Percentiles rank a stretch among this genome's conserved stretches.
These are phyloP conservation scores for Gypsophila paniculata DNA, from an alignment of 179 eudicot species.

Conservation along the genomic window DNA sequence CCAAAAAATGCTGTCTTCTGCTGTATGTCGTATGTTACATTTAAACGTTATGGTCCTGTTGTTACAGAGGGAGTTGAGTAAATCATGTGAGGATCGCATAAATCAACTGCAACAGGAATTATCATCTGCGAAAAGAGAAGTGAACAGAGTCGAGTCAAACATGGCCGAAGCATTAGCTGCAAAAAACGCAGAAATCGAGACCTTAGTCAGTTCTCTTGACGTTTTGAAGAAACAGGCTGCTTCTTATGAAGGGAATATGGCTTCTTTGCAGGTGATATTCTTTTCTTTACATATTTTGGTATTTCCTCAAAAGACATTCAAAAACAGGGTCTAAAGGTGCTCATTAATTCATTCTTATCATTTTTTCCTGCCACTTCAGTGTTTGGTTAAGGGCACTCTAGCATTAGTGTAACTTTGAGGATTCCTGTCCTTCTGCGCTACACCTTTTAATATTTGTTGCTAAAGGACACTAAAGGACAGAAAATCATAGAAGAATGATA, in stretches of 20 bases:
- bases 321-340: not conserved
- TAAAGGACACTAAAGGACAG: too few species aligned
- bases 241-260: conserved; percentile 84
- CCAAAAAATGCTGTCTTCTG: not conserved
- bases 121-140: conserved; percentile 65
- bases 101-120: conserved; percentile 74
- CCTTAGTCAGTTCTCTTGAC: conserved; percentile 74
- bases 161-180: conserved; percentile 89
- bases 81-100: conserved; percentile 74
- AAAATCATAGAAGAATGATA: not conserved
- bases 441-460: not conserved
- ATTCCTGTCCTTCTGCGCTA: not conserved
- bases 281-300: not conserved
- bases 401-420: not conserved
- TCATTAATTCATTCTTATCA: conserved; percentile 2
- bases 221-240: conserved; percentile 90
- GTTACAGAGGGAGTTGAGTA: conserved; percentile 81
- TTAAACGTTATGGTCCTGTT: conserved; percentile 21
- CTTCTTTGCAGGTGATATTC: conserved; percentile 72
- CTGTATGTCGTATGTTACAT: not conserved
- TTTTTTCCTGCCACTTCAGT: not conserved
- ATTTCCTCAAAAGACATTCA: not conserved
- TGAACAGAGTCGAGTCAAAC: conserved; percentile 67
- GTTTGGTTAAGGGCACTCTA: not conserved
- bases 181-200: conserved; percentile 91